Percentiles rank a stretch among this genome's conserved stretches.
phyloP scores from a whole-genome alignment of 202 grass and related monocot genomes.

The Dendrocalamus latiflorus region DNA sequence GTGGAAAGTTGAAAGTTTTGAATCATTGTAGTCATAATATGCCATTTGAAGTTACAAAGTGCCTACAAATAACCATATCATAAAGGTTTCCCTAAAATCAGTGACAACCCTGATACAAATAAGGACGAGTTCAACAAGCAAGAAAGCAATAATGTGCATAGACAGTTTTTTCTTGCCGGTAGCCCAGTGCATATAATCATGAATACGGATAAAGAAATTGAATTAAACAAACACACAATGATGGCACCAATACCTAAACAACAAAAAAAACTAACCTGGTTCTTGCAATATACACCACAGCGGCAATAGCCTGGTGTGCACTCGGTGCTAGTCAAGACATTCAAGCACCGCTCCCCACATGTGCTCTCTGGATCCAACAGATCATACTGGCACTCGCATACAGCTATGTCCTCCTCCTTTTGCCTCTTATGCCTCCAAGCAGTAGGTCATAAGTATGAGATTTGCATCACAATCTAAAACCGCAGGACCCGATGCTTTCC shows the following conservation, averaged over 20 bases:
- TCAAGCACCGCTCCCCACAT: conserved; percentile 78
- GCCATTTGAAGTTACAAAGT: background rate
- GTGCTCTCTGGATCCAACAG: conserved; percentile 66
- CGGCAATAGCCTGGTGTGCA: conserved; percentile 91
- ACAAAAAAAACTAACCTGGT: conserved; percentile 54
- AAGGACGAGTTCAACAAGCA: background rate
- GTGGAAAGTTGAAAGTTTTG: background rate
- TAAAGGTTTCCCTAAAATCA: background rate
- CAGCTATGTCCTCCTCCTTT: conserved; percentile 88
- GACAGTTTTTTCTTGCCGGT: background rate
- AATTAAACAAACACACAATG: background rate
- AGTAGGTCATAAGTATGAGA: background rate
- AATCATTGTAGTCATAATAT: background rate
- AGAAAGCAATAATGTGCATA: background rate
- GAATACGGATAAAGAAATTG: background rate
- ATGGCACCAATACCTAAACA: background rate
- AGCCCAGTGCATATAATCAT: background rate
- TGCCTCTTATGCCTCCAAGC: conserved; percentile 73
- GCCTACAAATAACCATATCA: background rate
- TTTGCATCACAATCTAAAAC: background rate
- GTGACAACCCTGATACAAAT: background rate
- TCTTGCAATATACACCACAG: conserved; percentile 82
- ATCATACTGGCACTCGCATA: conserved; percentile 78
- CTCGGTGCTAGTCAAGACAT: conserved; percentile 86
- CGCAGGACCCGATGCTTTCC: background rate